A percentile compares a stretch with the other conserved stretches of the same genome.
These are phyloP conservation scores for Suillus cothurnatus DNA, from an alignment of 768 basidiomycete species.

Conservation along the genomic window DNA sequence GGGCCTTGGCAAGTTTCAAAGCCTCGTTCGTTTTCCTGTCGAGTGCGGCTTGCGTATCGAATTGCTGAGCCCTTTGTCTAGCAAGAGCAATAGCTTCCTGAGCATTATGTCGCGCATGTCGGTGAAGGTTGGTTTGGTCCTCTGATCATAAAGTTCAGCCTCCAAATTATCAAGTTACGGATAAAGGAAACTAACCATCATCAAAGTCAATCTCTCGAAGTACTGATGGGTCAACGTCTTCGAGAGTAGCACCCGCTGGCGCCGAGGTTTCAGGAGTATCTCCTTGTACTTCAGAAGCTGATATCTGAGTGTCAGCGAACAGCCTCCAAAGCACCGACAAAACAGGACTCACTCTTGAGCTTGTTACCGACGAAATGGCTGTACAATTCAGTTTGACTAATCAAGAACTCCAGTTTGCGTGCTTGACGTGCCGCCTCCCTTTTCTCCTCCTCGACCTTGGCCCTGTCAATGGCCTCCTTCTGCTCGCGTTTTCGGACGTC, in stretches of 20 bases:
- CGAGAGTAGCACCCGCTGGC: slow-evolving; percentile 61
- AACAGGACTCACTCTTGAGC: slow-evolving; percentile 68
- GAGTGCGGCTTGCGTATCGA: slow-evolving; percentile 81
- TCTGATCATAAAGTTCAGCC: slow-evolving; percentile 47
- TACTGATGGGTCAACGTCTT: slow-evolving; percentile 50
- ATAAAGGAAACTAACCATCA: slow-evolving; percentile 60
- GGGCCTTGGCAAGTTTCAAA: slow-evolving; percentile 62
- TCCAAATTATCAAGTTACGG: slow-evolving; percentile 3
- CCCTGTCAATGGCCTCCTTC: slow-evolving; percentile 88
- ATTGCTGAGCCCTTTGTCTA: slow-evolving; percentile 76
- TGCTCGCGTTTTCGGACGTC: slow-evolving; percentile 92
- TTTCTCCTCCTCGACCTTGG: slow-evolving; percentile 89
- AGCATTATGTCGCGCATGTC: slow-evolving; percentile 86
- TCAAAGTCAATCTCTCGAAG: slow-evolving; percentile 88
- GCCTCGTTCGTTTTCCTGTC: slow-evolving; percentile 84
- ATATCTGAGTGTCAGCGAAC: slow-evolving; percentile 17
- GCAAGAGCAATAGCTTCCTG: slow-evolving; percentile 86
- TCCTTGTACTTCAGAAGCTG: slow-evolving; percentile 81
- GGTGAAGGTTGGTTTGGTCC: slow-evolving; percentile 82
- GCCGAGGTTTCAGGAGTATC: slow-evolving; percentile 43
- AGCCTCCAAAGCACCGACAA: slow-evolving; percentile 5
- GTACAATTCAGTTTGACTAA: slow-evolving; percentile 98
- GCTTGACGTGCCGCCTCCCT: slow-evolving; percentile 93
- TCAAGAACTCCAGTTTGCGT: slow-evolving; percentile 96
- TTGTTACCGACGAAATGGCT: slow-evolving; percentile 99